A percentile compares a stretch with the other conserved stretches of the same genome.
Evolutionary conservation across 73 alveolate species (phyloP).

Genomic region (Paramecium primaurelia): DNA sequence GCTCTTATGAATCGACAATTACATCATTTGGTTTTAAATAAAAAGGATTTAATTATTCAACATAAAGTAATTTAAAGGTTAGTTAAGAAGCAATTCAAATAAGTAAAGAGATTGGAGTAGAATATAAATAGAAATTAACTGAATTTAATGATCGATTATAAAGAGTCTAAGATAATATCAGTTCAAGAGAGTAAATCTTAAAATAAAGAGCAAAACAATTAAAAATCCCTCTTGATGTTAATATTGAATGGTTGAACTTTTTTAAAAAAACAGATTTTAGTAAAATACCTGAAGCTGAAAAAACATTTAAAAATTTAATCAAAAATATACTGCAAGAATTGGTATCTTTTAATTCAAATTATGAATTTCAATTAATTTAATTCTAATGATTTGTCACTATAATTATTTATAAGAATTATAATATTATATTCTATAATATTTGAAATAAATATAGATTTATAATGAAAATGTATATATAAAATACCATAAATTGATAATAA

Average conservation of each 20-base stretch:
- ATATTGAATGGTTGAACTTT: neutral
- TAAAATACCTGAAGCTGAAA: neutral
- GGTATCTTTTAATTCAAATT: neutral
- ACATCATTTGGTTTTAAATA: neutral
- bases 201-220: neutral
- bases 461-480: neutral
- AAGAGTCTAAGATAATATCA: neutral
- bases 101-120: neutral
- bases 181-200: neutral
- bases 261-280: neutral
- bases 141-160: neutral
- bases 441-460: neutral
- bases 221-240: neutral
- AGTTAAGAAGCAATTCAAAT: neutral
- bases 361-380: neutral
- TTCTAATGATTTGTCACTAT: neutral
- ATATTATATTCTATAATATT: neutral
- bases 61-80: neutral
- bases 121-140: neutral
- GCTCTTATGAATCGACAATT: neutral
- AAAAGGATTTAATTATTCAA: neutral
- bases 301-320: neutral
- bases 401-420: neutral
- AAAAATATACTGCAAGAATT: neutral
- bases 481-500: neutral